Evolutionary conservation across 352 stramenopile species (phyloP).

Genomic region (Phytophthora foliorum): DNA sequence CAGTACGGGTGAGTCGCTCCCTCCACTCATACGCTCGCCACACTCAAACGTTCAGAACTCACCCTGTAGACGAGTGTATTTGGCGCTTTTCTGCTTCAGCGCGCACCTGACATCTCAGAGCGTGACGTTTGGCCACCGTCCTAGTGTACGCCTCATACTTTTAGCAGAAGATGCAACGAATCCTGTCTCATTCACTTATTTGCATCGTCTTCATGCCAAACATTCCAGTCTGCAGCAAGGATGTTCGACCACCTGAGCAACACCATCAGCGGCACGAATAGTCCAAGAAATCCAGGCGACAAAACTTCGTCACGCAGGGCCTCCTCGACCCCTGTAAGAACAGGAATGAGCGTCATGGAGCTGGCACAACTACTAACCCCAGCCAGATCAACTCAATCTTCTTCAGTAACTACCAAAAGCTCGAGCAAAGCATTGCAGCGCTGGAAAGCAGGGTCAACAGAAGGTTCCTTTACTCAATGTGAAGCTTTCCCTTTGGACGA

Average conservation of each 20-base stretch:
- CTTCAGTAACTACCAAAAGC: constrained; percentile 22
- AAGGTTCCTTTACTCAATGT: background rate
- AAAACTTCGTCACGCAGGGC: constrained; percentile 21
- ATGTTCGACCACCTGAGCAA: constrained; percentile 79
- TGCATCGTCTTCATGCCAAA: constrained; percentile 7
- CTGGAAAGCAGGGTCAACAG: constrained; percentile 13
- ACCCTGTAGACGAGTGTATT: no score
- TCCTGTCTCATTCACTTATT: constrained; percentile 16
- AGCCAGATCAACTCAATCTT: constrained; percentile 29
- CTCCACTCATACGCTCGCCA: constrained; percentile 3
- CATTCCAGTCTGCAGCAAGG: constrained; percentile 68
- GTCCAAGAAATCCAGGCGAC: constrained; percentile 27
- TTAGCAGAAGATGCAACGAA: constrained; percentile 17
- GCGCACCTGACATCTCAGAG: constrained; percentile 50
- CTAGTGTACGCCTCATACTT: constrained; percentile 42
- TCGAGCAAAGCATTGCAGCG: constrained; percentile 23
- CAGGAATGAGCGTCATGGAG: constrained; percentile 78
- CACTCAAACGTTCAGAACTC: constrained; percentile 27
- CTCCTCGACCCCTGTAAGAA: constrained; percentile 45
- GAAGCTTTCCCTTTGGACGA: constrained; percentile 31
- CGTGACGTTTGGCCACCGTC: constrained; percentile 81
- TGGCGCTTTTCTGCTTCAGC: constrained; percentile 43
- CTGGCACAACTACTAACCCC: constrained; percentile 64
- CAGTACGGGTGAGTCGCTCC: constrained; percentile 48
- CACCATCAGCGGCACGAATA: constrained; percentile 32